A percentile compares a stretch with the other conserved stretches of the same genome.
Conservation (phyloP, 805 yeast genomes). For the Yarrowia bubula region DNA sequence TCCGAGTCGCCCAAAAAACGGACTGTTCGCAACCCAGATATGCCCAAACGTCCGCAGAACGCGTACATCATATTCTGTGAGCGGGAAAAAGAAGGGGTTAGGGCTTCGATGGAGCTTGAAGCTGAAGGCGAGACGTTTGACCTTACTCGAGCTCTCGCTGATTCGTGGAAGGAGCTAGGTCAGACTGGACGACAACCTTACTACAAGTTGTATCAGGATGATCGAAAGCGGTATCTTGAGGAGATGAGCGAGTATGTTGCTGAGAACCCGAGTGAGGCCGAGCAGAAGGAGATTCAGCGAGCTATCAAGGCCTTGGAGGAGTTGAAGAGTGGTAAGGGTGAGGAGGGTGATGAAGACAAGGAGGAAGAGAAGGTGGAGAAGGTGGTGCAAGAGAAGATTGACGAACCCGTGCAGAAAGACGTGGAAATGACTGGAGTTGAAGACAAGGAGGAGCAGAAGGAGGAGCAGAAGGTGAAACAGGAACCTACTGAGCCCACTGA, state of each 20-base stretch:
- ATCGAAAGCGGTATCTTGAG: conserved; percentile 66
- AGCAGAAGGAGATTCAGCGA: conserved; percentile 33
- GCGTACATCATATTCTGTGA: conserved; percentile 89
- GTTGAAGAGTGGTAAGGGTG: conserved; percentile 29
- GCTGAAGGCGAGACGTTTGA: conserved; percentile 50
- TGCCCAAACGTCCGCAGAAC: conserved; percentile 87
- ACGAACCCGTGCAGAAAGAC: neutral
- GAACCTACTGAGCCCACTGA: no score
- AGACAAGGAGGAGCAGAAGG: neutral
- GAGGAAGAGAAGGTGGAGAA: neutral
- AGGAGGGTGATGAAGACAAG: neutral
- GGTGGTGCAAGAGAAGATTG: neutral
- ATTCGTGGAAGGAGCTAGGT: conserved; percentile 75
- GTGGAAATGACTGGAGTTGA: no score
- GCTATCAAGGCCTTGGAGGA: conserved; percentile 33
- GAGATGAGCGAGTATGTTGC: conserved; percentile 62
- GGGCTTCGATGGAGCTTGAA: conserved; percentile 56
- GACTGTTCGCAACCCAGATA: conserved; percentile 68
- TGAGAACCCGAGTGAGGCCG: conserved; percentile 32
- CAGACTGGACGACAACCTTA: conserved; percentile 70
- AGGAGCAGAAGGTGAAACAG: no score
- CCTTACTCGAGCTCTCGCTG: conserved; percentile 74
- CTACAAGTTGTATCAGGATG: conserved; percentile 73
- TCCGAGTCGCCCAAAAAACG: conserved; percentile 6
- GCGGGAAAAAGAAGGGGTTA: conserved; percentile 70